Evolutionary conservation across 1,139 yeast genomes (phyloP).

Genomic region (Petasospora fabianii): DNA sequence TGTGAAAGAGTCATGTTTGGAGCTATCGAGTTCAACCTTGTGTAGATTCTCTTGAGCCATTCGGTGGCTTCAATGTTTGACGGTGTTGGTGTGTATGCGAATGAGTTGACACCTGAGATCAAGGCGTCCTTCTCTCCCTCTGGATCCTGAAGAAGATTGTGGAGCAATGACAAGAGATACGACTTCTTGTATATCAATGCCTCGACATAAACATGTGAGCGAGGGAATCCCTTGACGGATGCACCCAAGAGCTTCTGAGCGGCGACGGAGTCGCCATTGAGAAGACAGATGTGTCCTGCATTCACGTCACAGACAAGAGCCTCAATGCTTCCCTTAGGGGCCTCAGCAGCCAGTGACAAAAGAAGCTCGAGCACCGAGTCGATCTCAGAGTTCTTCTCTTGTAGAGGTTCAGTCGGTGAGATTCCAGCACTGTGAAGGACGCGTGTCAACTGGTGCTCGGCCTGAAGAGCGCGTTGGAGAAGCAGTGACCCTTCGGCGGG

Average conservation of each 20-base stretch:
- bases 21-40: constrained; percentile 1
- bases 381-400: neutral
- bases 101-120: constrained; percentile 11
- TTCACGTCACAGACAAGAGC: constrained; percentile 2
- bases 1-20: neutral
- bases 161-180: constrained; percentile 4
- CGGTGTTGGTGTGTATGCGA: constrained; percentile 12
- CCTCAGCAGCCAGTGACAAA: constrained; percentile 1
- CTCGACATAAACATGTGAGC: constrained; percentile 1
- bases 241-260: constrained; percentile 2
- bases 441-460: constrained; percentile 1
- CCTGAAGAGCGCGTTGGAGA: constrained; percentile 3
- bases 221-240: neutral
- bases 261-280: constrained; percentile 3
- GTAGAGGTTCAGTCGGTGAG: constrained; percentile 2
- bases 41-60: constrained; percentile 16
- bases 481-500: too few relatives aligned
- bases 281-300: constrained; percentile 8
- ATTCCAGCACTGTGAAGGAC: neutral
- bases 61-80: constrained; percentile 16
- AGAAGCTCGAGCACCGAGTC: neutral
- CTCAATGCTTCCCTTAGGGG: constrained; percentile 1
- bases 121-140: constrained; percentile 8
- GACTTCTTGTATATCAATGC: constrained; percentile 7
- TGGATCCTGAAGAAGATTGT: neutral